Percentiles rank a stretch among this genome's conserved stretches.
Evolutionary conservation across 108 stramenopile species (phyloP).

Genomic region (Nitzschia inconspicua): DNA sequence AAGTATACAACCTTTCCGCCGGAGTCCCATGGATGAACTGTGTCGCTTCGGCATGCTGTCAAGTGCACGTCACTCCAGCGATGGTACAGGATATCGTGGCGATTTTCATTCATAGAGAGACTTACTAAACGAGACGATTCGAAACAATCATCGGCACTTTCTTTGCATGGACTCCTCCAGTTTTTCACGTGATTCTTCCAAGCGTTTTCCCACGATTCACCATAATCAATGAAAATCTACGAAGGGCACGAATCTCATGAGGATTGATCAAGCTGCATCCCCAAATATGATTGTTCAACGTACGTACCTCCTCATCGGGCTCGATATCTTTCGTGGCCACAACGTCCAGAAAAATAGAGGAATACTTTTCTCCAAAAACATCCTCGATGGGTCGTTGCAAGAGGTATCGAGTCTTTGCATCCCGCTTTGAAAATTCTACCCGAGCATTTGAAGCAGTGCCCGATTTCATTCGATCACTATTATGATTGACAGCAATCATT

Average conservation of each 20-base stretch:
- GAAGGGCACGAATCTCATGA: too few species aligned
- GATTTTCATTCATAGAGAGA: constrained; percentile 22
- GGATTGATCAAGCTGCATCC: too few species aligned
- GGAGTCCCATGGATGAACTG: background rate
- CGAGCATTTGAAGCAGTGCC: constrained; percentile 31
- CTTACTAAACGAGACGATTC: constrained; percentile 20
- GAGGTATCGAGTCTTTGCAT: constrained; percentile 25
- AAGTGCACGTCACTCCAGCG: constrained; percentile 27
- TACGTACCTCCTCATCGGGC: constrained; percentile 62
- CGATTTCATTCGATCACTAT: constrained; percentile 2
- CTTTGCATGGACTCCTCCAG: constrained; percentile 16
- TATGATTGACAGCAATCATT: constrained; percentile 23
- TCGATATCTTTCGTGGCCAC: constrained; percentile 34
- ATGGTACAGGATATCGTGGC: constrained; percentile 15
- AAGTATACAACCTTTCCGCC: background rate
- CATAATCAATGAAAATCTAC: constrained; percentile 59
- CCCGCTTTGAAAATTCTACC: constrained; percentile 32
- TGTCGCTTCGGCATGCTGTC: constrained; percentile 3
- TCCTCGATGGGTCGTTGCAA: constrained; percentile 19
- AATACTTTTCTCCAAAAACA: constrained; percentile 19
- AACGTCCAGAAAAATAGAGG: constrained; percentile 23
- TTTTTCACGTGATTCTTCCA: constrained; percentile 34
- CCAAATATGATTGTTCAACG: too few species aligned
- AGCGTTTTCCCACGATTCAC: constrained; percentile 46
- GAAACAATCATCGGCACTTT: background rate